Evolutionary conservation across 306 rosid genomes (phyloP), one percentile per base, ranked within the genome.

Genomic region (Echinosophora koreensis): DNA sequence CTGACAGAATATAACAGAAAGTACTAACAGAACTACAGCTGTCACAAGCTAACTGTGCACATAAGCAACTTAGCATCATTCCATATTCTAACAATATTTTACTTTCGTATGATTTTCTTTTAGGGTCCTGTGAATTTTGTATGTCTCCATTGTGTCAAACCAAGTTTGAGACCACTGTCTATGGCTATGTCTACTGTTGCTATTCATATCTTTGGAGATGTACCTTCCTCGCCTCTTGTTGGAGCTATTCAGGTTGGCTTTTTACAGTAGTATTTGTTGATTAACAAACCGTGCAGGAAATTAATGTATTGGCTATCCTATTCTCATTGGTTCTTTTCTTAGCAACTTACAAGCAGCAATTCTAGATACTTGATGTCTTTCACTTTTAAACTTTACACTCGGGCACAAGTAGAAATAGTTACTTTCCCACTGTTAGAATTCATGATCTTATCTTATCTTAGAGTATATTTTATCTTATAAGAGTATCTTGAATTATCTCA

Each of bases 101-200:
- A 16, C 35, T 42, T 83, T 75, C 28, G 16, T 51, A 17, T 51
- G 35, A 57, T 58, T 70, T 67, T 66, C 18, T 58, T 63, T 59
- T 87, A 95, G 98, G 93, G 89, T 79, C 98, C 98, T 15, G 97
- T 95, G 70, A 95, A 92, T 86, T 95, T 17, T 57, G 54, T 95
- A n/a, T 85, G 82, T 68, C 97, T 95, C 73, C 97, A 89, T 72
- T 84, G 87, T 68, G 98, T 95, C 35, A 85, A 86, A 54, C 97
- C 97, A 74, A 95, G 85, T 80, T 72, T 95, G 86, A 87, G 98
- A 86, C 98, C 98, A 0, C 78, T 95, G 39, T 86, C 98, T 7
- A 95, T 95, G 97, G 98, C 98, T 49, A 80, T 90, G 10, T 92
- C 95, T 13, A 90, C 95, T 3, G 97, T 95, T 71, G 82, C 97